Percentiles rank a stretch among this genome's conserved stretches.
Conservation (phyloP, 768 basidiomycete species). For the Multifurca ochricompacta region DNA sequence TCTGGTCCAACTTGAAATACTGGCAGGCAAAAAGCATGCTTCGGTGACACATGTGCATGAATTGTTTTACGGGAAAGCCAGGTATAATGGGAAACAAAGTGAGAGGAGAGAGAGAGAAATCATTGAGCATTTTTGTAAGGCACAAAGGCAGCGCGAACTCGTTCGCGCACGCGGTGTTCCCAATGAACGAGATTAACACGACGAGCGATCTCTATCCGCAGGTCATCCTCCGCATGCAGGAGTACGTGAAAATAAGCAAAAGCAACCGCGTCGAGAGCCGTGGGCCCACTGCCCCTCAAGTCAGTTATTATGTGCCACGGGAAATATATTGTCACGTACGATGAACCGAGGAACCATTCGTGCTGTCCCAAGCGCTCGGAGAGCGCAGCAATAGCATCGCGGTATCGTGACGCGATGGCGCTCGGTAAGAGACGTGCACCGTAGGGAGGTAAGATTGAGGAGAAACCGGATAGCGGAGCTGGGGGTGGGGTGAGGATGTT, state of each 20-base stretch:
- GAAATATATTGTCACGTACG: constrained; percentile 36
- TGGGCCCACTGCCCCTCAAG: constrained; percentile 48
- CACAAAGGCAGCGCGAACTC: constrained; percentile 44
- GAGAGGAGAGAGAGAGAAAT: background rate
- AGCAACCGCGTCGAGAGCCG: constrained; percentile 70
- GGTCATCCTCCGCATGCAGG: constrained; percentile 36
- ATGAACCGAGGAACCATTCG: constrained; percentile 74
- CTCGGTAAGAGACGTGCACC: constrained; percentile 48
- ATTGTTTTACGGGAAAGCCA: background rate
- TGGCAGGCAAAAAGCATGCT: background rate
- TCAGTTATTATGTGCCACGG: background rate
- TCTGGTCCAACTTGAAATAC: background rate
- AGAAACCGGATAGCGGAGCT: constrained; percentile 62
- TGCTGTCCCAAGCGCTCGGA: constrained; percentile 70
- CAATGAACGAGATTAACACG: constrained; percentile 74
- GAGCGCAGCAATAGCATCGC: constrained; percentile 63
- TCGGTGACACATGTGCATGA: constrained; percentile 4
- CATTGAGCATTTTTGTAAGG: background rate
- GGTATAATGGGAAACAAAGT: background rate
- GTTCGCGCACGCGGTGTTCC: constrained; percentile 60
- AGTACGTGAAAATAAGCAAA: constrained; percentile 77
- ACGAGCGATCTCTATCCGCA: constrained; percentile 59
- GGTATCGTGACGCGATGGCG: constrained; percentile 50
- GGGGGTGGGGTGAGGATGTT: constrained; percentile 57
- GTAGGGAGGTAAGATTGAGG: constrained; percentile 51